Base-by-base conservation (phyloP, 2,329 filamentous ascomycete genomes). In the Sporothrix schenckii region DNA sequence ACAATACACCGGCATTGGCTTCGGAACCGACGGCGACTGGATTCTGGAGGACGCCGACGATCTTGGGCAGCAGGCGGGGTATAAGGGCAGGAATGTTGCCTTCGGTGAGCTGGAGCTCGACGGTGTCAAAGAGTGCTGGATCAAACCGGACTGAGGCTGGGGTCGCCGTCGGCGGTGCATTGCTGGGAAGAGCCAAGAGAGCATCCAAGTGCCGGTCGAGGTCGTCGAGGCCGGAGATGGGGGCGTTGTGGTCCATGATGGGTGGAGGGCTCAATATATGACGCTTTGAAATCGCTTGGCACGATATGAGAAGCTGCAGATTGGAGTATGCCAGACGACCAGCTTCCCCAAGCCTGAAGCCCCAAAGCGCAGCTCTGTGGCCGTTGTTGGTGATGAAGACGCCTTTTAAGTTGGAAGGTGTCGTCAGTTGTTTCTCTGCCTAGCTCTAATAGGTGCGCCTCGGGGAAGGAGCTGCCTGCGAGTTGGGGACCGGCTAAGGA, bases 61-160 rank as follows among this genome's bases (percentile, higher is more conserved):
- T 80, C 19, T 81, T 83, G 13, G 86, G 85, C 44, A 89, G 83
- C 27, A 89, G 79, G 2, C 78, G 81, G 24, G 83, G 83, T 30
- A 88, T 82, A 10, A 89, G 78, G 3, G 83, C 79, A 0, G 81
- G 82, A 47, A 83, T 86, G 74, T 87, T 88, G 72, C 77, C 77
- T 56, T 86, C 86, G 87, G 81, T 88, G 19, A 89, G 79, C 75
- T 89, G 86, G 4, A 89, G 82, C 74, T 86, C 84, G 58, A 89
- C 83, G 75, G 87, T 79, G 75, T 89, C 87, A 71, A 89, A 85
- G 2, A 89, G 80, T 73, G 84, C 84, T 13, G 79, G 78, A 71
- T 84, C 78, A 49, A 86, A 79, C 0, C 80, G 76, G 1, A 58
- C 34, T 0, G 65, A 7, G 81, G 65, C 21, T 21, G 52, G 76